Conservation (phyloP, 495 filamentous ascomycete genomes). For the Zalerion maritima region DNA sequence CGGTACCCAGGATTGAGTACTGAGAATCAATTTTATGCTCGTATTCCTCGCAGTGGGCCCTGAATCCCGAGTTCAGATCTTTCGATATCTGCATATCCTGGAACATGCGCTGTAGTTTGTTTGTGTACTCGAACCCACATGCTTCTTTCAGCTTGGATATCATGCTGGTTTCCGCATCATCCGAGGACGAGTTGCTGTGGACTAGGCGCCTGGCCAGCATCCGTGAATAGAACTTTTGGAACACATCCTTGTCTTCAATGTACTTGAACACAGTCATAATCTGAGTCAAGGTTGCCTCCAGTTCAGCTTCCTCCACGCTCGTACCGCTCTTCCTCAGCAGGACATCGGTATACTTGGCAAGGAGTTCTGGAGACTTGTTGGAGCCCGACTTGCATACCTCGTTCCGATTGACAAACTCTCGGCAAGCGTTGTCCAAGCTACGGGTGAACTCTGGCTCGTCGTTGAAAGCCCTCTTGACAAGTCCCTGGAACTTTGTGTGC, state of each 20-base stretch:
- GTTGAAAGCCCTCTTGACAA: slow-evolving; percentile 86
- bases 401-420: slow-evolving; percentile 96
- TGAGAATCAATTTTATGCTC: slow-evolving; percentile 47
- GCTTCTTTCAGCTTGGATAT: slow-evolving; percentile 98
- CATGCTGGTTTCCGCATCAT: slow-evolving; percentile 98
- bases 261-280: slow-evolving; percentile 99
- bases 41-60: slow-evolving; percentile 42
- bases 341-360: slow-evolving; percentile 92
- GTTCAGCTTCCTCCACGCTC: slow-evolving; percentile 79
- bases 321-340: slow-evolving; percentile 86
- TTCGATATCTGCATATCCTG: slow-evolving; percentile 98
- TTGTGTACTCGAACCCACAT: slow-evolving; percentile 97
- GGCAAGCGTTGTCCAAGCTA: slow-evolving; percentile 91
- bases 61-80: slow-evolving; percentile 81
- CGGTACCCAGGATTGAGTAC: slow-evolving; percentile 84
- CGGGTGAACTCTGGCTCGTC: slow-evolving; percentile 95
- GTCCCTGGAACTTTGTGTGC: slow-evolving; percentile 78
- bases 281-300: slow-evolving; percentile 80
- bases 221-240: slow-evolving; percentile 98
- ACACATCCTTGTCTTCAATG: slow-evolving; percentile 99
- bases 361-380: slow-evolving; percentile 81
- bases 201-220: slow-evolving; percentile 92
- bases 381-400: slow-evolving; percentile 84
- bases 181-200: slow-evolving; percentile 83
- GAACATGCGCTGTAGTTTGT: slow-evolving; percentile 99